Conservation (phyloP, 257 asterid genomes). For the Solanum pinnatisectum region DNA sequence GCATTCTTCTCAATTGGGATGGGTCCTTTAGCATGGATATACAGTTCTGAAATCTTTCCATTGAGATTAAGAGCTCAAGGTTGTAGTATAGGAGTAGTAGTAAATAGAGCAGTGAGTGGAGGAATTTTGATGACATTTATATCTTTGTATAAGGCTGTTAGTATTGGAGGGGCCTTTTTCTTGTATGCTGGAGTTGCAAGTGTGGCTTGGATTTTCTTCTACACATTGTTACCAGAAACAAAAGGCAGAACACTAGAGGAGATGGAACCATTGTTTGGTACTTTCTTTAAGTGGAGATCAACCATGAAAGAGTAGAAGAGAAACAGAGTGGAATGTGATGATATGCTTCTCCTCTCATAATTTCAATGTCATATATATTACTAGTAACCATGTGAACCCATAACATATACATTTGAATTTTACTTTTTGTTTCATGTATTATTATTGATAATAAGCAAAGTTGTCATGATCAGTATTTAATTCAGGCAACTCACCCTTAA, state of each 20-base stretch:
- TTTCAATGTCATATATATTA: too few species aligned
- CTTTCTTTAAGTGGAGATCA: slow-evolving; percentile 5
- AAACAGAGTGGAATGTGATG: not conserved
- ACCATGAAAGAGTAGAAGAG: not conserved
- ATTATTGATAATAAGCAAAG: not conserved
- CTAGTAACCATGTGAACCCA: not conserved
- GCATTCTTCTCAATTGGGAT: slow-evolving; percentile 27
- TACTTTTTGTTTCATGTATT: not conserved
- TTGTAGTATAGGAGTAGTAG: not conserved
- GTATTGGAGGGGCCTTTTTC: not conserved
- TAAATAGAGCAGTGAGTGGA: not conserved
- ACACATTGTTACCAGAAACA: slow-evolving; percentile 2
- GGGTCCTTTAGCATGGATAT: slow-evolving; percentile 28
- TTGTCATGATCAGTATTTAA: too few species aligned
- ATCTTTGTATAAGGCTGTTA: not conserved
- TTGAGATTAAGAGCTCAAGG: not conserved
- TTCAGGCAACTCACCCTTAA: too few species aligned
- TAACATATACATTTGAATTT: not conserved
- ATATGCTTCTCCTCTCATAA: not conserved
- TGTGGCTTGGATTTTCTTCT: not conserved
- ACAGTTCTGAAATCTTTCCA: slow-evolving; percentile 9
- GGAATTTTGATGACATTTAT: slow-evolving; percentile 1
- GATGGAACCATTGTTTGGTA: slow-evolving; percentile 6
- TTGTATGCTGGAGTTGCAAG: not conserved
- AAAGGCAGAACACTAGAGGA: slow-evolving; percentile 3